These are phyloP conservation scores for Acacia crassicarpa DNA, from an alignment of 306 rosid species.

Conservation along the genomic window DNA sequence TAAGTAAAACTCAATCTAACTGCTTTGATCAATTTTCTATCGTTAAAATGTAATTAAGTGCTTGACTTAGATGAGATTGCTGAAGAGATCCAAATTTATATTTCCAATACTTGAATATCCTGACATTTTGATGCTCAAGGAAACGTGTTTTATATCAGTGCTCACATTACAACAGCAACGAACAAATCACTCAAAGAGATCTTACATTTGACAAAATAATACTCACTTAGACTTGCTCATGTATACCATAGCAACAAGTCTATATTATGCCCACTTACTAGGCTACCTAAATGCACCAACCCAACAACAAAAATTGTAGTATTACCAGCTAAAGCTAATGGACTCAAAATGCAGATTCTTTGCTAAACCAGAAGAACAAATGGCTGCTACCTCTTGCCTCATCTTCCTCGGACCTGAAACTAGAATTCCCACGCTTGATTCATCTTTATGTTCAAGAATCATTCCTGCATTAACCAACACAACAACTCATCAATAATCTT, in stretches of 20 bases:
- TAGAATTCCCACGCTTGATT: conserved; percentile 56
- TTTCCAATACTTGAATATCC: neutral
- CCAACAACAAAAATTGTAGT: neutral
- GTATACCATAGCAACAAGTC: neutral
- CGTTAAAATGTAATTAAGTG: neutral
- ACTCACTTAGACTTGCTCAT: neutral
- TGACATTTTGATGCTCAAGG: neutral
- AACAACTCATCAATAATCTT: neutral
- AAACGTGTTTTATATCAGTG: neutral
- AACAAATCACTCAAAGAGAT: neutral
- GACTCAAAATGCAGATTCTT: conserved; percentile 71
- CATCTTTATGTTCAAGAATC: conserved; percentile 38
- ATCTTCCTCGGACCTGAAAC: conserved; percentile 66
- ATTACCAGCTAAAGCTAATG: conserved; percentile 74
- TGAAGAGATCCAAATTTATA: neutral
- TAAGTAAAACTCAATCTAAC: too few species aligned
- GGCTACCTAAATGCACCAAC: neutral
- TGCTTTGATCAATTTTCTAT: too few species aligned
- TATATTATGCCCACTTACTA: neutral
- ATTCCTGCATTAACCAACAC: conserved; percentile 35
- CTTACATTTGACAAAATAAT: neutral
- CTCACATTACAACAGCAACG: neutral
- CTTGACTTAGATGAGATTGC: neutral
- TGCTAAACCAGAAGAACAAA: conserved; percentile 59
- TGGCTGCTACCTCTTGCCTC: conserved; percentile 71